These are phyloP conservation scores for Leccinum ponderosum DNA, from an alignment of 1,284 basidiomycete species.

Conservation along the genomic window DNA sequence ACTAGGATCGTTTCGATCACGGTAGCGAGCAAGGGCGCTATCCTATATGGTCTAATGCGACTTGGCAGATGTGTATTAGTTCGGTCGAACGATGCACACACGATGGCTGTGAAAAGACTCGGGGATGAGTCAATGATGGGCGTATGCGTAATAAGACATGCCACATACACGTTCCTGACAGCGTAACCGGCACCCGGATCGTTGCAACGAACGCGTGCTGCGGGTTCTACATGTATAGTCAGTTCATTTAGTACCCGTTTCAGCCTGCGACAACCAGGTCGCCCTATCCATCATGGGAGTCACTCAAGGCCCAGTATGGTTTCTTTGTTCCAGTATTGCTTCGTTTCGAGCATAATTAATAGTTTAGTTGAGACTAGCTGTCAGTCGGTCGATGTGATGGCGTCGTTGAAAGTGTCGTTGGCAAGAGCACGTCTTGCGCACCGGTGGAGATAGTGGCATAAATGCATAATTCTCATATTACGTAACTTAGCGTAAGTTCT, in stretches of 20 bases:
- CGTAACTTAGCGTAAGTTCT: background rate
- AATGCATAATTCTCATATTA: background rate
- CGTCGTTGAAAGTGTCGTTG: background rate
- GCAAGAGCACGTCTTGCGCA: background rate
- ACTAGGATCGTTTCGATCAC: background rate
- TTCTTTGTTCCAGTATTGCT: background rate
- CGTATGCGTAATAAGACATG: constrained; percentile 19
- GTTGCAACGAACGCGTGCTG: constrained; percentile 16
- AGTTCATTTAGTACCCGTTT: constrained; percentile 5
- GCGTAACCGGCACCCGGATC: background rate
- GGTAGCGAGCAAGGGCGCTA: background rate
- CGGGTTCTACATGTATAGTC: constrained; percentile 3
- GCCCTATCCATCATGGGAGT: too few relatives aligned
- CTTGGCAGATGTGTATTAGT: background rate
- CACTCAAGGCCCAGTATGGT: background rate
- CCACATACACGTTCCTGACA: constrained; percentile 6
- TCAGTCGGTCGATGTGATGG: background rate
- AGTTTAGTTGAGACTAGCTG: background rate
- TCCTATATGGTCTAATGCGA: background rate
- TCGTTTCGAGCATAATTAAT: background rate
- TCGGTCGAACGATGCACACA: constrained; percentile 4
- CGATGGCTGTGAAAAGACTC: background rate
- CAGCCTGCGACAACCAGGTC: background rate
- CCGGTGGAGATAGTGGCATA: background rate
- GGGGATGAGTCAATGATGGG: background rate